phyloP scores from a whole-genome alignment of 2,329 filamentous ascomycete genomes.

The Conoideocrella luteorostrata region DNA sequence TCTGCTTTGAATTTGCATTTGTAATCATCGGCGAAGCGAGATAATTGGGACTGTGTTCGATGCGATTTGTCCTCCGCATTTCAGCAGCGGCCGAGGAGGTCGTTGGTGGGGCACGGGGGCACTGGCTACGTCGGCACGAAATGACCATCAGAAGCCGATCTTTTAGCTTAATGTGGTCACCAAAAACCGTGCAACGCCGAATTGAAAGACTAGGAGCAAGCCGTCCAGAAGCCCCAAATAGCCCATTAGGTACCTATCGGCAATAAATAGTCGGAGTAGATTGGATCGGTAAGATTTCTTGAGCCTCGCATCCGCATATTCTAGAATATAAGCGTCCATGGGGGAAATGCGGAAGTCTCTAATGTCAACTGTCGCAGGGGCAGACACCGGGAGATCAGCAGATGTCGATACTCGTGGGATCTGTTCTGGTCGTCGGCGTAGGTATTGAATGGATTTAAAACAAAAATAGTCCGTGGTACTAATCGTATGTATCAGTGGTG shows the following conservation, averaged over 20 bases:
- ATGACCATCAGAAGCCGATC: background rate
- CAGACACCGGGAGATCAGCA: constrained; percentile 15
- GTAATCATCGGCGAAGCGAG: background rate
- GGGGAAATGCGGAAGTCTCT: constrained; percentile 41
- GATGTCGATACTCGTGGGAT: constrained; percentile 37
- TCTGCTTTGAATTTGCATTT: background rate
- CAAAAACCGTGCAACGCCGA: constrained; percentile 8
- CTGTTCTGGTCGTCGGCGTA: constrained; percentile 35
- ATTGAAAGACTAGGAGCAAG: constrained; percentile 18
- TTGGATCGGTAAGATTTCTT: constrained; percentile 29
- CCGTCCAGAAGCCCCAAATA: constrained; percentile 21
- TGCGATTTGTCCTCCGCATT: no score
- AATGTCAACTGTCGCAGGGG: constrained; percentile 29
- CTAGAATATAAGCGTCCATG: constrained; percentile 44
- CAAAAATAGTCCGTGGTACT: constrained; percentile 31
- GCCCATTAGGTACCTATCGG: constrained; percentile 34
- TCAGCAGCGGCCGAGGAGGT: no score
- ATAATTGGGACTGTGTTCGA: no score
- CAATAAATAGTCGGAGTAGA: constrained; percentile 37
- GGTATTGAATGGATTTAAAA: constrained; percentile 37
- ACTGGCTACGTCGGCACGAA: no score
- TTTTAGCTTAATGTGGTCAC: constrained; percentile 1
- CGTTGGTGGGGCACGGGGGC: no score
- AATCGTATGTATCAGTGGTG: constrained; percentile 27
- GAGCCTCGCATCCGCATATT: constrained; percentile 18